Conservation (phyloP, 768 basidiomycete species). For the Tulasnella sp. region DNA sequence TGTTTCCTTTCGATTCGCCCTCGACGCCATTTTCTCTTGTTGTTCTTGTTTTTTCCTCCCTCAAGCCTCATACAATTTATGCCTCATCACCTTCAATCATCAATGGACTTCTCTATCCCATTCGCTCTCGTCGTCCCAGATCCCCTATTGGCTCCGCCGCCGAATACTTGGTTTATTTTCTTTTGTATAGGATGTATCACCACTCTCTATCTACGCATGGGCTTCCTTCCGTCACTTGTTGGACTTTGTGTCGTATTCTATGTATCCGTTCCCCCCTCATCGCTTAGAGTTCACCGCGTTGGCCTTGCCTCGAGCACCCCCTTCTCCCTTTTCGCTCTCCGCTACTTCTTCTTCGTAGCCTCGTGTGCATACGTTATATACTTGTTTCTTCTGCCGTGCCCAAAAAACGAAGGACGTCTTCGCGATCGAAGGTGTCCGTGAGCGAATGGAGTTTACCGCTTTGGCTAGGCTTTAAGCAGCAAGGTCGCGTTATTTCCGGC, state of each 20-base stretch:
- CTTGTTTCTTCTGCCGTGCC: slow-evolving; percentile 6
- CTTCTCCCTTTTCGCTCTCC: neutral
- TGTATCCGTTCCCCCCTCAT: neutral
- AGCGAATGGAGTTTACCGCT: neutral
- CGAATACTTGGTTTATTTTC: neutral
- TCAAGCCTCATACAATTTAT: neutral
- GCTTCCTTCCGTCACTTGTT: neutral
- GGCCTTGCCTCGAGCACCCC: neutral
- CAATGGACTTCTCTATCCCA: neutral
- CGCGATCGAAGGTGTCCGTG: neutral
- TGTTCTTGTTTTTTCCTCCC: neutral
- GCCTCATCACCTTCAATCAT: neutral
- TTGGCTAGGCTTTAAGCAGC: neutral
- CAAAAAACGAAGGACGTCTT: neutral
- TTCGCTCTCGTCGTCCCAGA: neutral
- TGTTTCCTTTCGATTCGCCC: neutral
- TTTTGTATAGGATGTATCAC: slow-evolving; percentile 5
- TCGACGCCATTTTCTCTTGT: neutral
- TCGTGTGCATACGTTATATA: slow-evolving; percentile 12
- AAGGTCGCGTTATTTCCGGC: neutral
- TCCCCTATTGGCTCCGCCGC: neutral
- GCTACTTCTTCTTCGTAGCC: neutral
- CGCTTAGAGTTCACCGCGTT: slow-evolving; percentile 2
- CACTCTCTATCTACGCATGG: slow-evolving; percentile 7
- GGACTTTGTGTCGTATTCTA: neutral